Conservation (phyloP, 2,329 filamentous ascomycete species). For the Davidsoniella neocaledoniae region DNA sequence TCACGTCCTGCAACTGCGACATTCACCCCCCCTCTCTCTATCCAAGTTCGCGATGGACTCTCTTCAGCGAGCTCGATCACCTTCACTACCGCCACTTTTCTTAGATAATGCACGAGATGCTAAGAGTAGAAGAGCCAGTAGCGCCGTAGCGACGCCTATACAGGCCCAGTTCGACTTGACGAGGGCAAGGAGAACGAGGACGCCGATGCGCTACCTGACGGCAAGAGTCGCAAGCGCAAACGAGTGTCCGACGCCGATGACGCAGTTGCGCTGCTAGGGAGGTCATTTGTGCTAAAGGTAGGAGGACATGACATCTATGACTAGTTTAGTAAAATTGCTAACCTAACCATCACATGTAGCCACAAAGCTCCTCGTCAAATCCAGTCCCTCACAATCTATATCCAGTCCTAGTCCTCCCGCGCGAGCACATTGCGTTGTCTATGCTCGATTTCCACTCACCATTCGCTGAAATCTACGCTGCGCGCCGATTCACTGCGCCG, state of each 20-base stretch:
- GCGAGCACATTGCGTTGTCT: constrained; percentile 43
- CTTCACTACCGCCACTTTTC: constrained; percentile 7
- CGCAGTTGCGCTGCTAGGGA: constrained; percentile 6
- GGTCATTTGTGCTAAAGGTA: constrained; percentile 8
- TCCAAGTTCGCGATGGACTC: no score
- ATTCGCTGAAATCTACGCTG: constrained; percentile 29
- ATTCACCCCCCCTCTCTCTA: background rate
- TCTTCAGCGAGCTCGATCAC: constrained; percentile 4
- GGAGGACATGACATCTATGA: background rate
- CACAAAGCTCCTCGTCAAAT: constrained; percentile 36
- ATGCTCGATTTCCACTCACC: constrained; percentile 39
- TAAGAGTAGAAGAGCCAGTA: constrained; percentile 1
- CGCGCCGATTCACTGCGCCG: constrained; percentile 41
- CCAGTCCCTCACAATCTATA: constrained; percentile 38
- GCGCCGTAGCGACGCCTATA: constrained; percentile 1
- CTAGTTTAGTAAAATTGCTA: background rate
- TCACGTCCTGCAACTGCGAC: background rate
- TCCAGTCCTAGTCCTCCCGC: constrained; percentile 44
- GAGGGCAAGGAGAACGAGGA: constrained; percentile 2
- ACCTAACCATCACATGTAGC: constrained; percentile 22
- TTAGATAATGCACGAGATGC: background rate
- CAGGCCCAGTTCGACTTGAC: constrained; percentile 3
- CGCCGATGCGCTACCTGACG: background rate
- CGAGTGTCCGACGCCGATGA: constrained; percentile 8
- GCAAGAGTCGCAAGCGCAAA: constrained; percentile 8